Conservation (phyloP, 2,329 filamentous ascomycete species). For the Fonsecaea monophora region DNA sequence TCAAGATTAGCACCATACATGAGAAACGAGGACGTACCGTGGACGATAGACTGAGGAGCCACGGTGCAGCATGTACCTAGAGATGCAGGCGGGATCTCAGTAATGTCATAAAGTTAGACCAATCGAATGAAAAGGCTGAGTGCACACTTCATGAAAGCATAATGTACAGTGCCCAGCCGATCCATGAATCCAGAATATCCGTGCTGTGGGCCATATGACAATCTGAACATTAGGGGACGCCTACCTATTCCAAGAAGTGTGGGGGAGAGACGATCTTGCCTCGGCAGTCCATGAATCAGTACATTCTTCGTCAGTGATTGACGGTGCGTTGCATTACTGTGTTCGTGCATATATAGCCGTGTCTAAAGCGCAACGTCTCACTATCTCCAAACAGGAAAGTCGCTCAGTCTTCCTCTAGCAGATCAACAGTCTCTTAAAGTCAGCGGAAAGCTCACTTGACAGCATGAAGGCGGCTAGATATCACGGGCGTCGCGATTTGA, state of each 20-base stretch:
- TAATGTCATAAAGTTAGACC: neutral
- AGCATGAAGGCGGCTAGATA: conserved; percentile 55
- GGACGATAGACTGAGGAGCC: conserved; percentile 17
- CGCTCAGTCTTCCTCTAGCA: neutral
- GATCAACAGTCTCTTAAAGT: neutral
- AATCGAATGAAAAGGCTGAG: neutral
- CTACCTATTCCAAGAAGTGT: conserved; percentile 1
- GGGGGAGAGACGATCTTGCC: conserved; percentile 5
- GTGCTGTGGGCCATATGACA: neutral
- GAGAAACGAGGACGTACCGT: conserved; percentile 26
- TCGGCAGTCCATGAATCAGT: conserved; percentile 10
- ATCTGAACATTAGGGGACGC: neutral
- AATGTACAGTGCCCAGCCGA: neutral
- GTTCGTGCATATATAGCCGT: neutral
- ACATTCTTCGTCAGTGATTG: neutral
- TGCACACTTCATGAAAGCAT: neutral
- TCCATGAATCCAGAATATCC: neutral
- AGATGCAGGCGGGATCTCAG: neutral
- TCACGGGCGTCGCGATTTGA: conserved; percentile 52
- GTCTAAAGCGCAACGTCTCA: neutral
- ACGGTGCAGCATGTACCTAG: neutral
- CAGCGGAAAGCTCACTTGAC: neutral
- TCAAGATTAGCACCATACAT: conserved; percentile 25
- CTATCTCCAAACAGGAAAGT: neutral
- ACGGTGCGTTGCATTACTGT: neutral